Percentiles rank a stretch among this genome's conserved stretches.
These are phyloP conservation scores for Simmondsia chinensis DNA, from an alignment of 148 eudicot genomes.

Conservation along the genomic window DNA sequence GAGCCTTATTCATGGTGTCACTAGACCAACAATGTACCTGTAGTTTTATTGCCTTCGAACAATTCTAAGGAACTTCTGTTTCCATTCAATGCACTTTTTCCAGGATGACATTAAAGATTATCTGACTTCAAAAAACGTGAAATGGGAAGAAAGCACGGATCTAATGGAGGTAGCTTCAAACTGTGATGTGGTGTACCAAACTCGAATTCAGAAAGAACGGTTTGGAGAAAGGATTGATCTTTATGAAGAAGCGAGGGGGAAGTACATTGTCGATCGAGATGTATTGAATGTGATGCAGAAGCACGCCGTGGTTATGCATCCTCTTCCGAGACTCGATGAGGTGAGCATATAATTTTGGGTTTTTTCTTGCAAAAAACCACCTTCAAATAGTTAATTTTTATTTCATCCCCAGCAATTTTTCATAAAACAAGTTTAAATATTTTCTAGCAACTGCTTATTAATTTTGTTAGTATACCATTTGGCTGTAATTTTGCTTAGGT, in stretches of 20 bases:
- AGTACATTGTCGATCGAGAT: conserved; percentile 61
- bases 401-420: too few species aligned
- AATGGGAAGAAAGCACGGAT: conserved; percentile 93
- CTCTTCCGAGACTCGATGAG: conserved; percentile 99
- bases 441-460: too few species aligned
- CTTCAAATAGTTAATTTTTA: too few species aligned
- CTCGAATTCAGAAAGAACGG: conserved; percentile 84
- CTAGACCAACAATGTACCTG: too few species aligned
- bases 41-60: too few species aligned
- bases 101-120: conserved; percentile 93
- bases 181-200: conserved; percentile 96
- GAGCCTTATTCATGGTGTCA: too few species aligned
- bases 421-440: too few species aligned
- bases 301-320: conserved; percentile 94
- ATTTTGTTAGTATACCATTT: too few species aligned
- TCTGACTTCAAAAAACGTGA: conserved; percentile 56
- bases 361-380: too few species aligned
- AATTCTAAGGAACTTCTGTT: not conserved
- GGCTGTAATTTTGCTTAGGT: too few species aligned
- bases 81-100: conserved; percentile 1
- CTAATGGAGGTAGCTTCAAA: conserved; percentile 95
- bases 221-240: conserved; percentile 82
- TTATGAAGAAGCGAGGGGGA: conserved; percentile 84
- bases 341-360: conserved; percentile 27
- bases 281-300: conserved; percentile 71